phyloP scores from a whole-genome alignment of 2,329 filamentous ascomycete species.

The Xylariaceae sp. region DNA sequence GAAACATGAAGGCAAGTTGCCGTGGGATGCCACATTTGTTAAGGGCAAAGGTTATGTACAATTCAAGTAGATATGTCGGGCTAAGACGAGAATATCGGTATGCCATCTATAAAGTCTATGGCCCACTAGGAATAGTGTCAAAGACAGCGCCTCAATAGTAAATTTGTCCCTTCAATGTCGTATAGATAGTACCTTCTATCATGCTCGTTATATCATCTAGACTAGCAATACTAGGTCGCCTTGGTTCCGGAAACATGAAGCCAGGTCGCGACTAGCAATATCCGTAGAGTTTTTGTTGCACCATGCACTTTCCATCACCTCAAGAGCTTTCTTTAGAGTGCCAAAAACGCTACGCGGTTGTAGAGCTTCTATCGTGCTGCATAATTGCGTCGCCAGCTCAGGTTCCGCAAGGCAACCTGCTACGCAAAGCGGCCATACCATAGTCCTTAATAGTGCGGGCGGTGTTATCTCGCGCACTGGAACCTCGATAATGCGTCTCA shows the following conservation, averaged over 20 bases:
- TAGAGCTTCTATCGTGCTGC: constrained; percentile 48
- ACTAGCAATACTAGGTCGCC: constrained; percentile 41
- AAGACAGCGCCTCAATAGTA: not conserved
- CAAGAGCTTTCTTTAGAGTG: constrained; percentile 45
- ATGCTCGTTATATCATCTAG: constrained; percentile 6
- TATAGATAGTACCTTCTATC: not conserved
- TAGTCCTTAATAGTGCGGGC: constrained; percentile 39
- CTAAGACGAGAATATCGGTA: constrained; percentile 14
- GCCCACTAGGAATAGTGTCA: not conserved
- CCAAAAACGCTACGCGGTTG: constrained; percentile 50
- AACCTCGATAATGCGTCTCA: constrained; percentile 42
- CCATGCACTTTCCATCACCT: constrained; percentile 47
- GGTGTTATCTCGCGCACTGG: constrained; percentile 42
- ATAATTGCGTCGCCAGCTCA: constrained; percentile 50
- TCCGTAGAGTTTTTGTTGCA: constrained; percentile 11
- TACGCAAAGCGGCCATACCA: constrained; percentile 46
- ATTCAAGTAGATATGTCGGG: too few species aligned
- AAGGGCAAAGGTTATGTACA: constrained; percentile 42
- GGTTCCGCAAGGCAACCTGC: constrained; percentile 46
- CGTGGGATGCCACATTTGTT: constrained; percentile 45
- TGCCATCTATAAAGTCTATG: not conserved
- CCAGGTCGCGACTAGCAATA: constrained; percentile 34
- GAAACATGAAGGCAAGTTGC: constrained; percentile 33
- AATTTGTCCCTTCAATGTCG: not conserved
- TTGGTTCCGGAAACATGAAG: constrained; percentile 39